Evolutionary conservation across 306 rosid species (phyloP), one percentile per base, ranked within the genome.

Genomic region (Trichosanthes cucumerina): DNA sequence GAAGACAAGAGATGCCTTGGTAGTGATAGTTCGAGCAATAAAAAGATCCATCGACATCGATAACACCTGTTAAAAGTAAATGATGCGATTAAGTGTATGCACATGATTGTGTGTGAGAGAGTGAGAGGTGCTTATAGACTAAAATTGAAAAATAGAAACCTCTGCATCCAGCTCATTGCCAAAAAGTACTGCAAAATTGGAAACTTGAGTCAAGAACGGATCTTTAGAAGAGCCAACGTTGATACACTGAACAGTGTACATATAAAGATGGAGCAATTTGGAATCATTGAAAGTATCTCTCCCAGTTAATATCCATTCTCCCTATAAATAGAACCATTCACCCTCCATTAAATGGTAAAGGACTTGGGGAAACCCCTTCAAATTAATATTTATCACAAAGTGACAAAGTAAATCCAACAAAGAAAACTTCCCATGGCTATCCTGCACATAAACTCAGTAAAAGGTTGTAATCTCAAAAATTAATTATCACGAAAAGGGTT

Each of bases 11-110:
- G 99, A 92, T 81, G 97, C 92, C 92, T 90, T 91, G 83, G 93
- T 91, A 82, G 97, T 95, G 92, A 95, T 92, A 78, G 97, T 92
- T 86, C 97, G 96, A 77, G 97, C 97, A 83, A 92, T 90, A 95
- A 92, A 95, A 87, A 95, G 97, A 91, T 95, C 97, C 99, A 95
- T 92, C 74, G 97, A 86, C 99, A 95, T 95, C 99, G 99, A 95
- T 95, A 95, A 92, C 87, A 95, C 99, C 99, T 95, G 79, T 72
- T 54, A 79, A 73, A 23, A 43, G 76, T 9, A 77, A 79, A 84
- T n/a, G 10, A 56, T 72, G 86, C 72, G 44, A 77, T 34, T 46
- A 47, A 26, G 43, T 68, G 75, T 60, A 28, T 24, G 13, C 60
- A 72, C 38, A 50, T 49, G 53, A 41, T n/a, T 62, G 44, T 62